A percentile compares a stretch with the other conserved stretches of the same genome.
phyloP scores from a whole-genome alignment of 805 yeast genomes.

The Ogataea angusta region DNA sequence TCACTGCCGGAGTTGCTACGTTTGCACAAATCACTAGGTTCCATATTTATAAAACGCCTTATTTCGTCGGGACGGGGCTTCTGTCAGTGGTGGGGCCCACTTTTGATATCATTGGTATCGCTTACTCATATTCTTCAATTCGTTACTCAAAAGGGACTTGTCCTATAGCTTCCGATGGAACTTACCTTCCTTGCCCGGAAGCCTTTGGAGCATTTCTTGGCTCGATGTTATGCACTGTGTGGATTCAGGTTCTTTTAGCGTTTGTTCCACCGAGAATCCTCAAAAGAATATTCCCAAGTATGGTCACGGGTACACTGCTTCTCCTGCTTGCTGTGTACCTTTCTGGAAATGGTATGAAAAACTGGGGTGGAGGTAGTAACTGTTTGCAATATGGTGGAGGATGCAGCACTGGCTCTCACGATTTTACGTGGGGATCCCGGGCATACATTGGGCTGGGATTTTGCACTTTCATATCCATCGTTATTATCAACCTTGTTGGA shows the following conservation, averaged over 20 bases:
- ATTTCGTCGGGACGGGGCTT: conserved; percentile 74
- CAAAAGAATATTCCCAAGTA: conserved; percentile 68
- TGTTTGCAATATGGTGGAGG: conserved; percentile 40
- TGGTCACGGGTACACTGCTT: conserved; percentile 86
- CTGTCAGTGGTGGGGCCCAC: conserved; percentile 81
- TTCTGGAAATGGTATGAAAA: conserved; percentile 61
- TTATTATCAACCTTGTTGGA: conserved; percentile 70
- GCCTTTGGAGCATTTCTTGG: conserved; percentile 77
- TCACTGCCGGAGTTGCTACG: conserved; percentile 62
- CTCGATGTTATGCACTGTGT: conserved; percentile 63
- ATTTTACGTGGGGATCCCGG: conserved; percentile 70
- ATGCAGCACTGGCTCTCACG: conserved; percentile 46
- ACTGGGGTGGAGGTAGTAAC: conserved; percentile 80
- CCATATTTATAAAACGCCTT: conserved; percentile 60
- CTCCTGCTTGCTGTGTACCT: conserved; percentile 66
- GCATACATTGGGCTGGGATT: conserved; percentile 76
- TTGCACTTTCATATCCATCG: conserved; percentile 60
- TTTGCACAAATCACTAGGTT: conserved; percentile 68
- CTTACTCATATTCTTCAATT: conserved; percentile 58
- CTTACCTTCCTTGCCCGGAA: conserved; percentile 64
- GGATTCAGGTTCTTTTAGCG: conserved; percentile 61
- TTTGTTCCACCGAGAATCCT: conserved; percentile 64
- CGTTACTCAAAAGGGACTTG: conserved; percentile 67
- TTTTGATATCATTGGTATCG: conserved; percentile 74
- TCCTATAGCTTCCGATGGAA: conserved; percentile 55